Percentiles rank a stretch among this genome's conserved stretches.
phyloP scores from a whole-genome alignment of 2,329 filamentous ascomycete species.

The Phyllosticta ampelicida region DNA sequence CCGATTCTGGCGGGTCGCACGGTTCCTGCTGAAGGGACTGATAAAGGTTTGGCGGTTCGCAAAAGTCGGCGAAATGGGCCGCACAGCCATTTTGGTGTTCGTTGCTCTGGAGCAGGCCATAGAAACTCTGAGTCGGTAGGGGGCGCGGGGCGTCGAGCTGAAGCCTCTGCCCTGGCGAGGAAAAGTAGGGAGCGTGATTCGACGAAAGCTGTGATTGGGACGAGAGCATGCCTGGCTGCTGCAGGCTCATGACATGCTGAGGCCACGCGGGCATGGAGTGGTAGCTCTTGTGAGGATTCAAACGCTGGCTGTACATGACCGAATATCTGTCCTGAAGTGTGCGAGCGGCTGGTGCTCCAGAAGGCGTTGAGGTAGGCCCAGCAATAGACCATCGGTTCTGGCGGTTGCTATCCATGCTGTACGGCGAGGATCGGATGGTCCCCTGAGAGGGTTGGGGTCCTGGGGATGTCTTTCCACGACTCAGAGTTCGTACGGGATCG shows the following conservation, averaged over 20 bases:
- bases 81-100: constrained; percentile 52
- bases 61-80: constrained; percentile 61
- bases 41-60: constrained; percentile 67
- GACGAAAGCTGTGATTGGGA: constrained; percentile 26
- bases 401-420: constrained; percentile 52
- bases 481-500: constrained; percentile 37
- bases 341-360: constrained; percentile 43
- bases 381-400: constrained; percentile 61
- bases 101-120: constrained; percentile 65
- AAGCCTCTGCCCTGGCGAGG: constrained; percentile 43
- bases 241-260: constrained; percentile 21
- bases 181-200: constrained; percentile 33
- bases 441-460: constrained; percentile 43
- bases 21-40: constrained; percentile 65
- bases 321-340: constrained; percentile 49
- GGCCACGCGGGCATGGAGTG: constrained; percentile 29
- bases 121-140: constrained; percentile 57
- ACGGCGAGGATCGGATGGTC: constrained; percentile 57
- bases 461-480: constrained; percentile 59
- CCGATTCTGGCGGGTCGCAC: constrained; percentile 61
- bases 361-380: constrained; percentile 47
- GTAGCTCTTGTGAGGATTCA: constrained; percentile 36
- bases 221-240: constrained; percentile 24
- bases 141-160: constrained; percentile 45
- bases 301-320: constrained; percentile 47